These are phyloP conservation scores for Exophiala alcalophila DNA, from an alignment of 2,329 filamentous ascomycete genomes.

Conservation along the genomic window DNA sequence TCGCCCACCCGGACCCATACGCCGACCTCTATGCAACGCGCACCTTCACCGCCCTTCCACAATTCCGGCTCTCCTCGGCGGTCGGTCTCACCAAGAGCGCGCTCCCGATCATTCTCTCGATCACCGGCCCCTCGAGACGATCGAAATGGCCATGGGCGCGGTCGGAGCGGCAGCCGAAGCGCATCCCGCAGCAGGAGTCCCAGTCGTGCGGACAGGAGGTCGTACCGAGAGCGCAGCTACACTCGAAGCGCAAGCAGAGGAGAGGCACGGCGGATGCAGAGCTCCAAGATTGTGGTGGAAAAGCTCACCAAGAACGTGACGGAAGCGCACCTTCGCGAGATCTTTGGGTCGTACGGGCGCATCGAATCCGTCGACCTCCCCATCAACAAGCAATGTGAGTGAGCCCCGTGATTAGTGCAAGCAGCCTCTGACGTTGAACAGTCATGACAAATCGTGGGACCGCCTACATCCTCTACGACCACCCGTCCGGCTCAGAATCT, in stretches of 20 bases:
- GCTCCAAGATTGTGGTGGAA: conserved; percentile 82
- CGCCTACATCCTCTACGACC: conserved; percentile 82
- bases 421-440: conserved; percentile 38
- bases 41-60: conserved; percentile 21
- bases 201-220: conserved; percentile 39
- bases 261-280: conserved; percentile 30
- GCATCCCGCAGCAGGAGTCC: conserved; percentile 40
- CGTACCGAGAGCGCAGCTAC: conserved; percentile 40
- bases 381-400: conserved; percentile 77
- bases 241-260: conserved; percentile 36
- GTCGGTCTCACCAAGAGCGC: conserved; percentile 33
- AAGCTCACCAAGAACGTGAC: conserved; percentile 94
- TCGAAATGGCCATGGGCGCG: conserved; percentile 31
- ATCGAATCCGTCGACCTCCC: conserved; percentile 88
- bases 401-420: neutral
- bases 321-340: conserved; percentile 81
- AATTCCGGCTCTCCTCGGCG: conserved; percentile 35
- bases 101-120: conserved; percentile 32
- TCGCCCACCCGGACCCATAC: conserved; percentile 29
- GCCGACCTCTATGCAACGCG: conserved; percentile 23
- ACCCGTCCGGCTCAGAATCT: conserved; percentile 74
- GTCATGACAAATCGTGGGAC: conserved; percentile 88
- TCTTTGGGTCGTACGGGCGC: conserved; percentile 82
- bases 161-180: conserved; percentile 26
- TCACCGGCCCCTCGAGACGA: conserved; percentile 29